Conservation (phyloP, 1,284 basidiomycete species). For the Malassezia nana region DNA sequence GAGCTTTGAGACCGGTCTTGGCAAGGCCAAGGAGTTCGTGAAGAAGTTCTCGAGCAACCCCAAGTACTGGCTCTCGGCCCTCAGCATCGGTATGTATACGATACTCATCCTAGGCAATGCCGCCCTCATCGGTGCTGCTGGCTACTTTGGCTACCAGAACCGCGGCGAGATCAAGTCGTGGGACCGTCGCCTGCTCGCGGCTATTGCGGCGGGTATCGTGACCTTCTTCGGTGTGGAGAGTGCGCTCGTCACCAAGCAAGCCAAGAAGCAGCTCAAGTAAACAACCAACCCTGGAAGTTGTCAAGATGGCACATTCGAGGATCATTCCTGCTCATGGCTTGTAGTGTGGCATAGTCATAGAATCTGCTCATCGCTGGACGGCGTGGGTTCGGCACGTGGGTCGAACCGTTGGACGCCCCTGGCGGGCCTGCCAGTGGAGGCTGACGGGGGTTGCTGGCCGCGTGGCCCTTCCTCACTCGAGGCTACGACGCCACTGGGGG, state of each 20-base stretch:
- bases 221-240: conserved; percentile 37
- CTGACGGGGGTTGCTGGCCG: conserved; percentile 7
- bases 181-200: conserved; percentile 35
- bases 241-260: conserved; percentile 11
- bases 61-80: conserved; percentile 39
- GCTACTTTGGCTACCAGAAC: conserved; percentile 42
- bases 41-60: conserved; percentile 36
- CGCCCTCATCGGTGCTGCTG: conserved; percentile 38
- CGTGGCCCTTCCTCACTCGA: not conserved
- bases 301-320: too few species aligned
- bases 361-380: too few species aligned
- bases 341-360: not conserved
- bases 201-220: conserved; percentile 32
- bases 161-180: conserved; percentile 30
- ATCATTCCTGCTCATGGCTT: not conserved
- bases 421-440: too few species aligned
- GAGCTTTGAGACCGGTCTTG: conserved; percentile 11
- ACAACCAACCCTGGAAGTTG: not conserved
- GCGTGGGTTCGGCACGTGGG: too few species aligned
- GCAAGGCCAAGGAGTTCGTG: conserved; percentile 30
- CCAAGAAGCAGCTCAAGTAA: conserved; percentile 21
- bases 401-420: too few species aligned
- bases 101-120: conserved; percentile 24
- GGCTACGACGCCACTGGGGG: not conserved
- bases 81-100: conserved; percentile 24